A percentile compares a stretch with the other conserved stretches of the same genome.
phyloP scores from a whole-genome alignment of 2,329 filamentous ascomycete genomes.

The Colletotrichum navitas region DNA sequence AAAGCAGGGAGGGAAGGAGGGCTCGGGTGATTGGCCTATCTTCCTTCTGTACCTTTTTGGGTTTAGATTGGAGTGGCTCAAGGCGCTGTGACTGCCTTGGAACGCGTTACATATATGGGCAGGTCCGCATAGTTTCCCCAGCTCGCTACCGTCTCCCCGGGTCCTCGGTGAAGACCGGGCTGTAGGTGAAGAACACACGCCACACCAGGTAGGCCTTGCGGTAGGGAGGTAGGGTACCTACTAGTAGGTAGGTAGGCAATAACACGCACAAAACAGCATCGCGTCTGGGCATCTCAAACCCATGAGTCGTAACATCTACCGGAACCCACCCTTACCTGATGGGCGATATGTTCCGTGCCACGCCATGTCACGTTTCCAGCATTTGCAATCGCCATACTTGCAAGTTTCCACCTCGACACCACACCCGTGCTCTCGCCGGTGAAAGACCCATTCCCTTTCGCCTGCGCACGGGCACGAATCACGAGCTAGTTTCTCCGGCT shows the following conservation, averaged over 20 bases:
- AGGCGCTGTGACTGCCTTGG: constrained; percentile 3
- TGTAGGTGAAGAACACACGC: constrained; percentile 41
- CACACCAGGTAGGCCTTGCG: constrained; percentile 27
- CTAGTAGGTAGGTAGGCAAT: too few relatives aligned
- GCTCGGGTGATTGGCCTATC: constrained; percentile 7
- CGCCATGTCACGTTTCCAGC: constrained; percentile 7
- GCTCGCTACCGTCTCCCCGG: constrained; percentile 37
- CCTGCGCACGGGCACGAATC: not conserved
- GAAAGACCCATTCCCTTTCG: constrained; percentile 7
- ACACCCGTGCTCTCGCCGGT: not conserved
- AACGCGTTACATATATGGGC: not conserved
- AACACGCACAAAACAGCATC: constrained; percentile 11
- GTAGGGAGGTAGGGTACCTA: too few relatives aligned
- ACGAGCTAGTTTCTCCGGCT: constrained; percentile 21
- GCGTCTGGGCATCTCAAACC: constrained; percentile 8
- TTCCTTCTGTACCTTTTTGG: constrained; percentile 16
- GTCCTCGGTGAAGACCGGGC: constrained; percentile 45
- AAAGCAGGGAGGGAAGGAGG: constrained; percentile 1
- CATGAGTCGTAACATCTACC: constrained; percentile 14
- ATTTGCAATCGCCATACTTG: constrained; percentile 5
- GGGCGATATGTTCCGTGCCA: not conserved
- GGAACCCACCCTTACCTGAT: constrained; percentile 29
- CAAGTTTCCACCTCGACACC: constrained; percentile 19
- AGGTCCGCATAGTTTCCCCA: constrained; percentile 41
- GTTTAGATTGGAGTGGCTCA: constrained; percentile 28